phyloP scores from a whole-genome alignment of 2,329 filamentous ascomycete genomes.

The Rosellinia necatrix region DNA sequence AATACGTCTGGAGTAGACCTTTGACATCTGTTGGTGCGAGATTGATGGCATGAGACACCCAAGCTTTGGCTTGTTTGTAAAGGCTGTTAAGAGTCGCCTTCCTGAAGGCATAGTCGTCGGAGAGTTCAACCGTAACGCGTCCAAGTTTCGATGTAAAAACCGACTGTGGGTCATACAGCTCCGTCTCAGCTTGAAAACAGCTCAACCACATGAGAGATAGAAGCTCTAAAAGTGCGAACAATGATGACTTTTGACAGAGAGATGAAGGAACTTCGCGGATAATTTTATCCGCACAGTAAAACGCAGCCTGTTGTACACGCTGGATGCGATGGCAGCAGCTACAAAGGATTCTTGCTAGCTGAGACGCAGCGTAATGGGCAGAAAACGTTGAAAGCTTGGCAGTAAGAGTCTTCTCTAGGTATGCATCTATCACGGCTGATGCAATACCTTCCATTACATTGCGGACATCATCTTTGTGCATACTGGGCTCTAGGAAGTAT shows the following conservation, averaged over 20 bases:
- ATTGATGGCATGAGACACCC: slow-evolving; percentile 81
- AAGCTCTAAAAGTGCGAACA: slow-evolving; percentile 91
- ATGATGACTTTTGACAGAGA: slow-evolving; percentile 83
- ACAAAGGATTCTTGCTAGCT: slow-evolving; percentile 83
- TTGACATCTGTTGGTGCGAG: slow-evolving; percentile 93
- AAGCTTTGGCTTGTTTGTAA: slow-evolving; percentile 74
- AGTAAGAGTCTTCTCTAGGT: slow-evolving; percentile 74
- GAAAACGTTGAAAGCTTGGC: slow-evolving; percentile 78
- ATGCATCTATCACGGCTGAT: slow-evolving; percentile 74
- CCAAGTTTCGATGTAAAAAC: slow-evolving; percentile 78
- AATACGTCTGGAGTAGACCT: slow-evolving; percentile 90
- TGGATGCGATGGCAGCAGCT: slow-evolving; percentile 93
- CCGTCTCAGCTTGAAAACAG: slow-evolving; percentile 91
- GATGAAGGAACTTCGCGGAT: slow-evolving; percentile 84
- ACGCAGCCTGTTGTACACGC: slow-evolving; percentile 86
- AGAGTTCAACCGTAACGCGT: slow-evolving; percentile 84
- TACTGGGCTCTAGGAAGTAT: slow-evolving; percentile 94
- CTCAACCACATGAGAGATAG: slow-evolving; percentile 94
- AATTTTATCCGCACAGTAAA: slow-evolving; percentile 81
- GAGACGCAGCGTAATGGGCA: slow-evolving; percentile 86
- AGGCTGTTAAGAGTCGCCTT: slow-evolving; percentile 78
- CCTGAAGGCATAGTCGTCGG: slow-evolving; percentile 86
- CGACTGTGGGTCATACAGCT: slow-evolving; percentile 87
- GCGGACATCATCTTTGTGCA: slow-evolving; percentile 66
- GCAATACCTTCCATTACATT: slow-evolving; percentile 68